phyloP scores from a whole-genome alignment of 441 rosid genomes.

The Adansonia madagascariensis region DNA sequence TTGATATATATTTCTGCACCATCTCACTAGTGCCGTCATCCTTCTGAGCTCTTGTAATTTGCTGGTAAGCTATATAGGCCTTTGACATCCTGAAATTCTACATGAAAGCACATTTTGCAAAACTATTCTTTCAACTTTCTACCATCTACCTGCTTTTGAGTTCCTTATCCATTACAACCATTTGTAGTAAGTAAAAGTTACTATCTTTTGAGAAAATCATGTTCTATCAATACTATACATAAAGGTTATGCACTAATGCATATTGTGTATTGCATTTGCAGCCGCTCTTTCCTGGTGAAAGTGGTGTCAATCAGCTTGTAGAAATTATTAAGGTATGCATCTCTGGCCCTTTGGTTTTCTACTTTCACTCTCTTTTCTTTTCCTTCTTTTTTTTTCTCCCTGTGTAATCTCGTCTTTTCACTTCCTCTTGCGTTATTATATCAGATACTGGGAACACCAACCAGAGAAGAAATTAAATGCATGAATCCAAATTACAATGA shows the following conservation, averaged over 20 bases:
- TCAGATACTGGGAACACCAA: conserved; percentile 80
- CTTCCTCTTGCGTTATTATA: conserved; percentile 36
- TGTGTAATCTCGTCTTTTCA: conserved; percentile 40
- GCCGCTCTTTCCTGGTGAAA: conserved; percentile 94
- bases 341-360: conserved; percentile 3
- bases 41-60: neutral
- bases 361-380: neutral
- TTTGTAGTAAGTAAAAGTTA: neutral
- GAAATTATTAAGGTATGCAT: conserved; percentile 76
- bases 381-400: neutral
- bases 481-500: conserved; percentile 93
- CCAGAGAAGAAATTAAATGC: conserved; percentile 89
- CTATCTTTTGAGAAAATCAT: neutral
- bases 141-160: neutral
- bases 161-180: neutral
- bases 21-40: conserved; percentile 1
- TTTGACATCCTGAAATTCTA: conserved; percentile 15
- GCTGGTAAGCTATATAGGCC: neutral
- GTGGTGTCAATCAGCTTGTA: conserved; percentile 88
- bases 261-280: conserved; percentile 37
- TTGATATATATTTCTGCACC: neutral
- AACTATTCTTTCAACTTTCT: conserved; percentile 8
- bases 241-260: neutral
- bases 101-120: neutral
- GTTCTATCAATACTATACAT: neutral